phyloP scores from a whole-genome alignment of 2,329 filamentous ascomycete genomes.

The Chrysoporthe austroafricana region DNA sequence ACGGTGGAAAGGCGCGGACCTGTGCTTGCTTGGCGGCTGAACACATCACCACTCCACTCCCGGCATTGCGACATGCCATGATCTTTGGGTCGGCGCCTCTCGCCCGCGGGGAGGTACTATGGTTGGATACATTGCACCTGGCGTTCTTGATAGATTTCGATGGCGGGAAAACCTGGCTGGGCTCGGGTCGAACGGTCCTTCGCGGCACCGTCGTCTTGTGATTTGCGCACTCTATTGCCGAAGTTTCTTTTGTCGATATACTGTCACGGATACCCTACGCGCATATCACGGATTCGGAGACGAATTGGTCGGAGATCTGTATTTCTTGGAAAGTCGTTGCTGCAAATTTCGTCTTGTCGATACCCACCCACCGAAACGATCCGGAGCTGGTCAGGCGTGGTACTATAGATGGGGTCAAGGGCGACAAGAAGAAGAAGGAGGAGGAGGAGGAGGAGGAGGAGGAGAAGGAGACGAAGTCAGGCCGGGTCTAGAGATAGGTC shows the following conservation, averaged over 20 bases:
- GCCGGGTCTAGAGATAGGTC: neutral
- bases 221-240: neutral
- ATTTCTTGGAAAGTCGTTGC: neutral
- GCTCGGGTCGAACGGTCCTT: slow-evolving; percentile 15
- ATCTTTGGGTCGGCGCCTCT: slow-evolving; percentile 7
- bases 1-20: neutral
- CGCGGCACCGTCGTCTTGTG: neutral
- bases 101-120: slow-evolving; percentile 10
- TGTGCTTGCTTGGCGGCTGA: neutral
- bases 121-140: slow-evolving; percentile 19
- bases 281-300: slow-evolving; percentile 23
- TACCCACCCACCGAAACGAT: slow-evolving; percentile 5
- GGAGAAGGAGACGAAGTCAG: neutral
- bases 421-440: neutral
- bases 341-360: neutral
- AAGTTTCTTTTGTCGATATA: slow-evolving; percentile 22
- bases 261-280: slow-evolving; percentile 29
- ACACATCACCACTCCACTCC: slow-evolving; percentile 15
- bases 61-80: neutral
- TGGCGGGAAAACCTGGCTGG: slow-evolving; percentile 13
- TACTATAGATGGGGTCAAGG: neutral
- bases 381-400: neutral
- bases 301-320: neutral
- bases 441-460: neutral
- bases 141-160: slow-evolving; percentile 19